These are phyloP conservation scores for Alternaria angustiovoidea DNA, from an alignment of 2,329 filamentous ascomycete species.

Conservation along the genomic window DNA sequence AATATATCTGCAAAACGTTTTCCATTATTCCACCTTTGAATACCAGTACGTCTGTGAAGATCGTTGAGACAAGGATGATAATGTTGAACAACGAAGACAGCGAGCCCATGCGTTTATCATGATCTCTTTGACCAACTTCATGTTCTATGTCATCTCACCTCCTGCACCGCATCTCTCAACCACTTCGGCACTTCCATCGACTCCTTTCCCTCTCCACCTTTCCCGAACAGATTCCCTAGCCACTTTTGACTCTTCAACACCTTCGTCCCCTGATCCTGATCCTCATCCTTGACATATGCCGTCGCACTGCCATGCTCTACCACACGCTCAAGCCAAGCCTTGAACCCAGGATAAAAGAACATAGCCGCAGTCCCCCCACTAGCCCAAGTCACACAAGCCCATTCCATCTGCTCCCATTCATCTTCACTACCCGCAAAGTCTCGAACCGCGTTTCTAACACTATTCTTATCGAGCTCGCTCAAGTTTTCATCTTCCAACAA, in stretches of 20 bases:
- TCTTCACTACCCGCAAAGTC: background rate
- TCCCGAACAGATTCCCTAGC: background rate
- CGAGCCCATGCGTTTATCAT: too few species aligned
- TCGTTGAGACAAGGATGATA: background rate
- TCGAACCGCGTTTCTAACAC: background rate
- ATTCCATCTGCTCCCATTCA: background rate
- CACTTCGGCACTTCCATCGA: background rate
- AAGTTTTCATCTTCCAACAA: background rate
- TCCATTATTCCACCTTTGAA: background rate
- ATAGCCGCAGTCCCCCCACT: background rate
- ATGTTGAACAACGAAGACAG: fast-evolving
- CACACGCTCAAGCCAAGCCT: background rate
- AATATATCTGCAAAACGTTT: background rate
- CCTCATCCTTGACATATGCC: background rate
- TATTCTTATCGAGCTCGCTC: background rate
- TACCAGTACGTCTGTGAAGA: background rate
- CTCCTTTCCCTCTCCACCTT: too few species aligned
- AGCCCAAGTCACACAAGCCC: background rate
- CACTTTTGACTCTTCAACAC: background rate
- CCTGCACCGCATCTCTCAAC: background rate
- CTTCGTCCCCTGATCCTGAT: too few species aligned
- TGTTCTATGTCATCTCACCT: background rate
- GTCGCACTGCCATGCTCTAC: background rate
- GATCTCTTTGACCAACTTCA: background rate
- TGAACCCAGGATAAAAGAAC: background rate